Evolutionary conservation across 2,329 filamentous ascomycete genomes (phyloP).

Genomic region (Colletotrichum liriopes): DNA sequence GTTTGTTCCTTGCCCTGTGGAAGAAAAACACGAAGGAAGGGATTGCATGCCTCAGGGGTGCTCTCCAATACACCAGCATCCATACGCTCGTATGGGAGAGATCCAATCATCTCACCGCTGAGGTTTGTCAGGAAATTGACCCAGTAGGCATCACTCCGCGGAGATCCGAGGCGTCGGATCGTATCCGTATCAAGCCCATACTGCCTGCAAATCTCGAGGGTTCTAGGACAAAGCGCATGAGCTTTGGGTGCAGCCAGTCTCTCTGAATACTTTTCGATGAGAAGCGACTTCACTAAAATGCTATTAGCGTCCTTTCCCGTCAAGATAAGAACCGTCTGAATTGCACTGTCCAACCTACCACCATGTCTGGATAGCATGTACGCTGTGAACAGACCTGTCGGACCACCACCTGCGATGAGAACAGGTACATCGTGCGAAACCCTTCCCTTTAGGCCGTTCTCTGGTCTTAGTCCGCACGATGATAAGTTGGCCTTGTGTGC

Average conservation of each 20-base stretch:
- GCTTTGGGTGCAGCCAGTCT: conserved; percentile 49
- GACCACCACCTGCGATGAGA: conserved; percentile 55
- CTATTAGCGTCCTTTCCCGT: conserved; percentile 22
- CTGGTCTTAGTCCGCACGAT: not conserved
- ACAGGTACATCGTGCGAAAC: conserved; percentile 49
- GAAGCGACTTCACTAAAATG: conserved; percentile 46
- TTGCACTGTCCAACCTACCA: conserved; percentile 27
- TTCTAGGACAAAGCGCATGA: conserved; percentile 39
- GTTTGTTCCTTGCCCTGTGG: not conserved
- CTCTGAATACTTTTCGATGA: conserved; percentile 52
- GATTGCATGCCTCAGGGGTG: conserved; percentile 37
- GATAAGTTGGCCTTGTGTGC: not conserved
- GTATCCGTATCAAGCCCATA: conserved; percentile 34
- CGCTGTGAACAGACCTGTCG: conserved; percentile 53
- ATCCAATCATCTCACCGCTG: conserved; percentile 32
- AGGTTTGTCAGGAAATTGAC: conserved; percentile 42
- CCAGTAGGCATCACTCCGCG: conserved; percentile 37
- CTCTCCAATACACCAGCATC: conserved; percentile 32
- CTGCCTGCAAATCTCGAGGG: conserved; percentile 43
- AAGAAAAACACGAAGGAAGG: not conserved
- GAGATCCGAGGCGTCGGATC: conserved; percentile 29
- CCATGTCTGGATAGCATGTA: conserved; percentile 49
- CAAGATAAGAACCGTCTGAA: conserved; percentile 22
- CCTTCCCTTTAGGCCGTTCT: not conserved
- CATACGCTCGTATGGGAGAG: conserved; percentile 42